A percentile compares a stretch with the other conserved stretches of the same genome.
phyloP scores from a whole-genome alignment of 2,329 filamentous ascomycete species.

The Trichophyton equinum region DNA sequence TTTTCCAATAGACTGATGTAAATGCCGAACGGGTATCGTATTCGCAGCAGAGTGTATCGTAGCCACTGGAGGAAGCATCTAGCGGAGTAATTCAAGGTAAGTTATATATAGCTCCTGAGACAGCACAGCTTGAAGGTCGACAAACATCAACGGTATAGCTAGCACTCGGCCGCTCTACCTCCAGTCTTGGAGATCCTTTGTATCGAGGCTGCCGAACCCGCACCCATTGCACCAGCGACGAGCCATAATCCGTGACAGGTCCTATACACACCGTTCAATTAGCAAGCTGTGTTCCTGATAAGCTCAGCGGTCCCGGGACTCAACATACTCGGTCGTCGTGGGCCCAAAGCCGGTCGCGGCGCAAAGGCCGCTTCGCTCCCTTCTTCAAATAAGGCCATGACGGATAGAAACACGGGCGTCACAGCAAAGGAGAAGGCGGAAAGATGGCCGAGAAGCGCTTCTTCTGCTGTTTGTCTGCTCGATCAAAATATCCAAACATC shows the following conservation, averaged over 20 bases:
- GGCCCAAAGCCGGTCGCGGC: constrained; percentile 19
- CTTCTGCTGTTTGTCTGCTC: neutral
- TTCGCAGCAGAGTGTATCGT: constrained; percentile 64
- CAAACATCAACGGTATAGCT: constrained; percentile 84
- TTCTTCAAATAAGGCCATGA: constrained; percentile 31
- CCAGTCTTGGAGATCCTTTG: constrained; percentile 56
- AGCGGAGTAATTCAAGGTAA: constrained; percentile 12
- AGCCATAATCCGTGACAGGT: constrained; percentile 84
- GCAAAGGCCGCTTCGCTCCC: constrained; percentile 23
- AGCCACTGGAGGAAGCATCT: constrained; percentile 81
- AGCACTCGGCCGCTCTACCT: constrained; percentile 69
- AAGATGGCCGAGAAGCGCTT: neutral
- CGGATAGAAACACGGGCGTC: neutral
- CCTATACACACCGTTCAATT: constrained; percentile 40
- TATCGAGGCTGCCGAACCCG: constrained; percentile 66
- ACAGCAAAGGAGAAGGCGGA: neutral
- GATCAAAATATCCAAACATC: neutral
- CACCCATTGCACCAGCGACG: constrained; percentile 85
- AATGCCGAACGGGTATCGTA: constrained; percentile 82
- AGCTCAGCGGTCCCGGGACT: neutral
- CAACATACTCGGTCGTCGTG: constrained; percentile 29
- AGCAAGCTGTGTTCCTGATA: neutral
- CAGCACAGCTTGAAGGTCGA: constrained; percentile 9
- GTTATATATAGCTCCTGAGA: neutral
- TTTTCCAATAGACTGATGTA: constrained; percentile 97